phyloP scores from a whole-genome alignment of 73 alveolate species.

The Paramecium primaurelia region DNA sequence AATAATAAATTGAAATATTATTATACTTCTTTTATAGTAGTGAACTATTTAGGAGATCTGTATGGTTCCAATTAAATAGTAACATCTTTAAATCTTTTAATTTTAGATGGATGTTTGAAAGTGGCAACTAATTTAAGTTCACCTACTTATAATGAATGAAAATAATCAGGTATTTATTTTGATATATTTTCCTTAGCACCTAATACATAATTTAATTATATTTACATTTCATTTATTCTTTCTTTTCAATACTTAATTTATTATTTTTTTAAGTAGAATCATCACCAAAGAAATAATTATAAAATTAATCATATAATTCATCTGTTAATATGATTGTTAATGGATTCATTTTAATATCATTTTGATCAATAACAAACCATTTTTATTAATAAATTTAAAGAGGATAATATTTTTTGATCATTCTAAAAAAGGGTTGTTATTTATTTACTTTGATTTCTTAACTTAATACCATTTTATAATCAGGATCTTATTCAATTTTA shows the following conservation, averaged over 20 bases:
- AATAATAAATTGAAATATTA: neutral
- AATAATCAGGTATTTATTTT: conserved; percentile 29
- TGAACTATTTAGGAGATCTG: neutral
- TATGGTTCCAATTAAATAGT: neutral
- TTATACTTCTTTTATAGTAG: conserved; percentile 30
- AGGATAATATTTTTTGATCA: conserved; percentile 24
- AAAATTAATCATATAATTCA: conserved; percentile 43
- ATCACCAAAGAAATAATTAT: conserved; percentile 14
- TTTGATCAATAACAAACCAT: conserved; percentile 41
- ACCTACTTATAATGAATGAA: neutral
- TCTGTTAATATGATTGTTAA: neutral
- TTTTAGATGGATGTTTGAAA: conserved; percentile 33
- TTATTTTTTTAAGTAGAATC: neutral
- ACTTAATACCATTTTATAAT: conserved; percentile 12
- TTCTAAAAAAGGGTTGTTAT: conserved; percentile 8
- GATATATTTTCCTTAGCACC: conserved; percentile 1
- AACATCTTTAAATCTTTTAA: conserved; percentile 37
- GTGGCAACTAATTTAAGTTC: conserved; percentile 37
- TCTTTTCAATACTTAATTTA: neutral
- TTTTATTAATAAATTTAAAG: neutral
- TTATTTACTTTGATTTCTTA: neutral
- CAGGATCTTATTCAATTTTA: neutral
- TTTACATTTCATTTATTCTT: conserved; percentile 22
- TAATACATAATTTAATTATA: neutral
- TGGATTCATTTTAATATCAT: conserved; percentile 14